Evolutionary conservation across 2,329 filamentous ascomycete genomes (phyloP), one percentile per base, ranked within the genome.

Genomic region (Ilyonectria mors-panacis): DNA sequence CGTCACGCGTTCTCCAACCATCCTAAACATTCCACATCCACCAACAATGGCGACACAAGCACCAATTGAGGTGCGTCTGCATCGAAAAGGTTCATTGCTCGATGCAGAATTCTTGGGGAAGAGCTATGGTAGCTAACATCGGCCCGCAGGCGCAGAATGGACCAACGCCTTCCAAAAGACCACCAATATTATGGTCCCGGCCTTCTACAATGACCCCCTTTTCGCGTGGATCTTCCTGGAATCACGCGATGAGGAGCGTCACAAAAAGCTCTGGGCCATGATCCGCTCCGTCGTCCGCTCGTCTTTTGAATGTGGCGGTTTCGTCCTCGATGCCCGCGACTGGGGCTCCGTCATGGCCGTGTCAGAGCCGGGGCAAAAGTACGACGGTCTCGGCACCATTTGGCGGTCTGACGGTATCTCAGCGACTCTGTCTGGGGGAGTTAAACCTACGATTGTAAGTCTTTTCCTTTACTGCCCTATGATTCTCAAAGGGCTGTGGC

Each of bases 311-410:
- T 56, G 53, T 6, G 66, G 66, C 28, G 63, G 66, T 17, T 66
- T 60, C n/a, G 54, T 67, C 4, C 59, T 67, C 1, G 64, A 67
- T 30, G 67, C 51, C 3, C 54, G 15, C 7, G 64, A 61, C 13
- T 69, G 67, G 67, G 19, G 56, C 10, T 62, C 59, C 45, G 56
- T 59, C 48, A 69, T 69, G 67, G 64, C 63, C 8, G 56, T 69
- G 9, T 57, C 64, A 15, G 65, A 59, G 39, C 67, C 67, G 5
- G 59, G 67, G 10, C 64, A 67, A 23, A 59, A 67, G 37, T 64
- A 60, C 39, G 64, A 67, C 5, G 64, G 67, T 17, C 9, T 60
- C 7, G 30, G 15, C 23, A 57, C 57, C 9, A 23, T 69, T 13
- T 33, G 55, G 30, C 59, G 39, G 21, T 55, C 47, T 15, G 67